Percentiles rank a stretch among this genome's conserved stretches.
Conservation (phyloP, 2,329 filamentous ascomycete species). For the Cryphonectria japonica region DNA sequence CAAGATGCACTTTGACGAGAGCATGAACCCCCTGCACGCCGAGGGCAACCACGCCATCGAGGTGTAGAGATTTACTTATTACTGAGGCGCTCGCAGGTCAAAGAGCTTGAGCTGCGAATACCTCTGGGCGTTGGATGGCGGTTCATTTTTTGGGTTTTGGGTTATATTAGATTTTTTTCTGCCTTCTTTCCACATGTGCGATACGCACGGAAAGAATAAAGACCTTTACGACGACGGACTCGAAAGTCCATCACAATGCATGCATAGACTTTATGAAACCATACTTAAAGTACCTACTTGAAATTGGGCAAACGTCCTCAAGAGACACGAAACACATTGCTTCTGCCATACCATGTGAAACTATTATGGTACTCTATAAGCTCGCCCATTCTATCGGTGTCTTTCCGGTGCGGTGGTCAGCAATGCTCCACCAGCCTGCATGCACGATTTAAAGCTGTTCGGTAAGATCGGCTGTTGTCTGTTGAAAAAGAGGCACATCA, state of each 20-base stretch:
- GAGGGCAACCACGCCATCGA: conserved; percentile 29
- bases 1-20: conserved; percentile 72
- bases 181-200: neutral
- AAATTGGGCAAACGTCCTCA: no score
- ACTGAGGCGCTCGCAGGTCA: neutral
- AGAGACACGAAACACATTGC: no score
- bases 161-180: neutral
- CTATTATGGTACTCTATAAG: no score
- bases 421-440: neutral
- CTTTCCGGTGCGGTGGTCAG: neutral
- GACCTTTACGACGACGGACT: neutral
- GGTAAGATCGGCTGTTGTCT: neutral
- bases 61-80: neutral
- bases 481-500: neutral
- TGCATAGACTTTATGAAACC: neutral
- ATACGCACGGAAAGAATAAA: neutral
- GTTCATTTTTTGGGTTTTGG: neutral
- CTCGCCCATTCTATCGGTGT: neutral
- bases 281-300: no score
- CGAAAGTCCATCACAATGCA: neutral
- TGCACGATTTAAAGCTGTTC: neutral
- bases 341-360: no score
- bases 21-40: conserved; percentile 61
- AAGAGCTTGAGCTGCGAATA: neutral
- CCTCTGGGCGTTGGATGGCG: neutral